Percentiles rank a stretch among this genome's conserved stretches.
Conservation (phyloP, 257 asterid genomes). For the Gynochthodes officinalis region DNA sequence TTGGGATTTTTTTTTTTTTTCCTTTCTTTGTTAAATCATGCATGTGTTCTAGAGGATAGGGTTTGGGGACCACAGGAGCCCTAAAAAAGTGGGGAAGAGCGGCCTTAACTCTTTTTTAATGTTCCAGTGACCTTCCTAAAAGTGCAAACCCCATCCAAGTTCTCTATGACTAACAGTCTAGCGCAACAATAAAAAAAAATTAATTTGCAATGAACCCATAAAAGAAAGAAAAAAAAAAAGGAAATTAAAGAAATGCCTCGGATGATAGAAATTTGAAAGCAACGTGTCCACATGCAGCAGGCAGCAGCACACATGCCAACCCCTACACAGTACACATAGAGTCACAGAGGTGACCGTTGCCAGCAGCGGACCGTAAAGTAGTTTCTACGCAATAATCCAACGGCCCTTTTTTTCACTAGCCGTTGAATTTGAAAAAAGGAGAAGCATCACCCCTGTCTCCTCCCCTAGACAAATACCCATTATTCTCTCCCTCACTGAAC, state of each 20-base stretch:
- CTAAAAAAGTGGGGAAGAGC: conserved; percentile 15
- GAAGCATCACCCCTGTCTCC: conserved; percentile 2
- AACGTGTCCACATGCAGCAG: conserved; percentile 45
- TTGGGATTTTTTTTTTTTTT: background rate
- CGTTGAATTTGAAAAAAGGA: conserved; percentile 68
- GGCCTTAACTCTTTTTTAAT: background rate
- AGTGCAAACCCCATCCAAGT: conserved; percentile 19
- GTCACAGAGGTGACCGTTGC: conserved; percentile 69
- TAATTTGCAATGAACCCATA: background rate
- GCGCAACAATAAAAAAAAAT: background rate
- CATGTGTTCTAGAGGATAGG: background rate
- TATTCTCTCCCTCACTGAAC: conserved; percentile 16
- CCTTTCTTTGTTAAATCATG: background rate
- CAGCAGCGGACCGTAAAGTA: conserved; percentile 32
- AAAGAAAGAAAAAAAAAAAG: background rate
- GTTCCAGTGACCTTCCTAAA: conserved; percentile 12
- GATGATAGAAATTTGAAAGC: conserved; percentile 47
- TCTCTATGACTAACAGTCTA: background rate
- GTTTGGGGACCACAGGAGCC: conserved; percentile 17
- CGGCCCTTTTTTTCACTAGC: conserved; percentile 63
- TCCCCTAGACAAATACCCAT: conserved; percentile 45
- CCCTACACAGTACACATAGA: no score
- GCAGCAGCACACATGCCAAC: conserved; percentile 34
- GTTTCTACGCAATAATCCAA: conserved; percentile 34
- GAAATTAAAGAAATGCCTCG: background rate